These are phyloP conservation scores for Microstegium vimineum DNA, from an alignment of 176 grass and related monocot species.

Conservation along the genomic window DNA sequence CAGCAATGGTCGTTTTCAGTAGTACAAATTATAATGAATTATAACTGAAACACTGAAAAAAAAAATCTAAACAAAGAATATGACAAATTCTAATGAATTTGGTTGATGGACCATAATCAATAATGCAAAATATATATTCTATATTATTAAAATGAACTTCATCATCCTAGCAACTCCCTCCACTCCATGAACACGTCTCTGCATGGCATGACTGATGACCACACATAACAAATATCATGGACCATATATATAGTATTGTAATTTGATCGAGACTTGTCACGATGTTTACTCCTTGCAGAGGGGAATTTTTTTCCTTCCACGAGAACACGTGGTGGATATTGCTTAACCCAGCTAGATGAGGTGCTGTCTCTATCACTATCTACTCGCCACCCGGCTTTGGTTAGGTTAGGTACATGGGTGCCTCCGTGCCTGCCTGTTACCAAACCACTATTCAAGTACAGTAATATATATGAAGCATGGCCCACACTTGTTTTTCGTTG, in stretches of 20 bases:
- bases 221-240: not conserved
- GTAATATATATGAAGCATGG: not conserved
- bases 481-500: not conserved
- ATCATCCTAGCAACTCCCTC: not conserved
- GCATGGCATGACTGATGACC: not conserved
- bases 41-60: too few species aligned
- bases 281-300: not conserved
- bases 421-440: not conserved
- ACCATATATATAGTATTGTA: not conserved
- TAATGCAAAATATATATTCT: not conserved
- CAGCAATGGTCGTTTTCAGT: too few species aligned
- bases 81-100: not conserved
- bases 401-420: conserved; percentile 8
- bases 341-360: conserved; percentile 11
- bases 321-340: conserved; percentile 12
- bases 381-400: not conserved
- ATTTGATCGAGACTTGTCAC: not conserved
- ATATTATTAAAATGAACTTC: not conserved
- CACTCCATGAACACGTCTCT: not conserved
- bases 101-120: not conserved
- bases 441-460: not conserved
- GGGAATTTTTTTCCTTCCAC: not conserved
- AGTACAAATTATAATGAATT: too few species aligned
- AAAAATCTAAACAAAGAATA: not conserved
- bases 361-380: not conserved